These are phyloP conservation scores for Aspergillus bridgeri DNA, from an alignment of 495 filamentous ascomycete species.

Conservation along the genomic window DNA sequence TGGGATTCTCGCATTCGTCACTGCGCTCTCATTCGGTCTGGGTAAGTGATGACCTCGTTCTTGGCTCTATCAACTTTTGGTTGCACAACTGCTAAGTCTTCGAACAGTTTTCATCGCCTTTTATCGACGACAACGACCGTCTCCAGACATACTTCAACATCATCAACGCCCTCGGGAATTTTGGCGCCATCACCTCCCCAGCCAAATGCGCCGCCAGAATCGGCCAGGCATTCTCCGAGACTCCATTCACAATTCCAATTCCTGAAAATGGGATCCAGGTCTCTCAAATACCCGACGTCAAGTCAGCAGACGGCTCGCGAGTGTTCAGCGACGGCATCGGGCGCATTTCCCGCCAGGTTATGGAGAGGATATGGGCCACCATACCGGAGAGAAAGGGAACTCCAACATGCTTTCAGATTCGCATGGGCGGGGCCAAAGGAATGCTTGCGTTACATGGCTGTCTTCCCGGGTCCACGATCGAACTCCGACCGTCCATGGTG, in stretches of 20 bases:
- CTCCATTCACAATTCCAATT: slow-evolving; percentile 44
- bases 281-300: slow-evolving; percentile 38
- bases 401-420: slow-evolving; percentile 61
- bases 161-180: slow-evolving; percentile 63
- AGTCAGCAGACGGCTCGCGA: slow-evolving; percentile 32
- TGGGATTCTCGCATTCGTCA: slow-evolving; percentile 81
- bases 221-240: slow-evolving; percentile 81
- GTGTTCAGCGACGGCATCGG: slow-evolving; percentile 79
- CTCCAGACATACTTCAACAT: slow-evolving; percentile 46
- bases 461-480: slow-evolving; percentile 51
- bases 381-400: slow-evolving; percentile 28
- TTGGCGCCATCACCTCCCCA: slow-evolving; percentile 58
- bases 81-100: too few species aligned
- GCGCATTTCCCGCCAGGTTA: slow-evolving; percentile 57
- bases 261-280: slow-evolving; percentile 16
- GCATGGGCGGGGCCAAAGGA: slow-evolving; percentile 61
- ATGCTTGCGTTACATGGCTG: slow-evolving; percentile 64
- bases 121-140: slow-evolving; percentile 43
- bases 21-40: slow-evolving; percentile 62
- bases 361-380: slow-evolving; percentile 33
- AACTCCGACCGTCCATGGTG: slow-evolving; percentile 68
- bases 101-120: slow-evolving; percentile 60
- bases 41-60: slow-evolving; percentile 23
- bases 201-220: slow-evolving; percentile 79
- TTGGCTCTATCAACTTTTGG: not conserved